A percentile compares a stretch with the other conserved stretches of the same genome.
Evolutionary conservation across 2,329 filamentous ascomycete species (phyloP).

Genomic region (Penicillium polonicum): DNA sequence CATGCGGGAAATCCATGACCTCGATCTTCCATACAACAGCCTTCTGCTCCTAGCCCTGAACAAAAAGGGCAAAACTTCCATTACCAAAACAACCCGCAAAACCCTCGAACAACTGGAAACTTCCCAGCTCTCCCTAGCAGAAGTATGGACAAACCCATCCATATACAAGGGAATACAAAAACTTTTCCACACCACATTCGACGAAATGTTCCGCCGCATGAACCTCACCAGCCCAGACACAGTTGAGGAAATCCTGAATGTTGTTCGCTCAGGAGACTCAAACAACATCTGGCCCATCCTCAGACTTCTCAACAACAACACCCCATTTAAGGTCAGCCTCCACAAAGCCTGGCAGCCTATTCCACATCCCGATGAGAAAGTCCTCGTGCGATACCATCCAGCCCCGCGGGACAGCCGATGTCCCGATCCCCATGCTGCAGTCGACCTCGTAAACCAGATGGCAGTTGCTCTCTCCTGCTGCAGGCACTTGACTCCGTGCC

Average conservation of each 20-base stretch:
- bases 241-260: conserved; percentile 29
- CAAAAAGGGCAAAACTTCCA: conserved; percentile 25
- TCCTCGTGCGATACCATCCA: conserved; percentile 28
- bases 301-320: conserved; percentile 38
- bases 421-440: conserved; percentile 38
- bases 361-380: conserved; percentile 26
- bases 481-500: conserved; percentile 37
- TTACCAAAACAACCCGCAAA: conserved; percentile 24
- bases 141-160: conserved; percentile 29
- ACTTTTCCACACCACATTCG: conserved; percentile 31
- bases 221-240: conserved; percentile 38
- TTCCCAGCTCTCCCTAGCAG: conserved; percentile 25
- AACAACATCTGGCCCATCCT: conserved; percentile 31
- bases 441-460: conserved; percentile 47
- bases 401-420: conserved; percentile 19
- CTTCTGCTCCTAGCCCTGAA: conserved; percentile 31
- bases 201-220: conserved; percentile 32
- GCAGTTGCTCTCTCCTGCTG: conserved; percentile 46
- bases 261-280: conserved; percentile 33
- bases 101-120: conserved; percentile 31
- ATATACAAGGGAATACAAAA: conserved; percentile 27
- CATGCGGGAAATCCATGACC: conserved; percentile 28
- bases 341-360: conserved; percentile 31
- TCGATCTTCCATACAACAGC: conserved; percentile 33
- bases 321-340: conserved; percentile 39